These are phyloP conservation scores for Dillenia turbinata DNA, from an alignment of 164 flowering plant species.

Conservation along the genomic window DNA sequence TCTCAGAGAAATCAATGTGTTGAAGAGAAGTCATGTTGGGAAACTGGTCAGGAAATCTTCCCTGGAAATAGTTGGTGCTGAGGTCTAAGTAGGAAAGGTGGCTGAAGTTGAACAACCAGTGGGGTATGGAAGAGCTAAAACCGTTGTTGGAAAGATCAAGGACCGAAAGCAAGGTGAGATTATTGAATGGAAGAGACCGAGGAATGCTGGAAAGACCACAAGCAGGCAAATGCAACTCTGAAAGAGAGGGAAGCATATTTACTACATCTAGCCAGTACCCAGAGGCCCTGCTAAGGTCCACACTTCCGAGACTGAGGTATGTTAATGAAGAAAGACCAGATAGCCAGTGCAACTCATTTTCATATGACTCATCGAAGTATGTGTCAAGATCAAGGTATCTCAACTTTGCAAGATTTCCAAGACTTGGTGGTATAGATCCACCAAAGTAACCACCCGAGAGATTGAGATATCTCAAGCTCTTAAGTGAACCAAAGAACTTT, in stretches of 20 bases:
- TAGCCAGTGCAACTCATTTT: conserved; percentile 13
- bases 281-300: conserved; percentile 6
- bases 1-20: conserved; percentile 1
- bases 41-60: conserved; percentile 9
- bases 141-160: conserved; percentile 7
- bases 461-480: conserved; percentile 8
- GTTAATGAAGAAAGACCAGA: conserved; percentile 16
- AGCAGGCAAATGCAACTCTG: conserved; percentile 9
- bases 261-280: conserved; percentile 16
- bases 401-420: conserved; percentile 19
- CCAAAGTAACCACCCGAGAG: conserved; percentile 2
- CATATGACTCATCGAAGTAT: background rate
- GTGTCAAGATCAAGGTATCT: conserved; percentile 12
- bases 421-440: conserved; percentile 9
- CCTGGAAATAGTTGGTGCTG: conserved; percentile 4
- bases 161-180: conserved; percentile 8
- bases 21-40: conserved; percentile 1
- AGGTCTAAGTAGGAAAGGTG: conserved; percentile 8
- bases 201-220: conserved; percentile 11
- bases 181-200: background rate
- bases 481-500: conserved; percentile 7
- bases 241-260: conserved; percentile 17
- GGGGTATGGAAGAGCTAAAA: conserved; percentile 11
- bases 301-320: conserved; percentile 12
- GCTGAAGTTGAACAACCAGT: conserved; percentile 9